Base-by-base conservation (phyloP, 345 rosid species). In the Euphorbia lathyris region DNA sequence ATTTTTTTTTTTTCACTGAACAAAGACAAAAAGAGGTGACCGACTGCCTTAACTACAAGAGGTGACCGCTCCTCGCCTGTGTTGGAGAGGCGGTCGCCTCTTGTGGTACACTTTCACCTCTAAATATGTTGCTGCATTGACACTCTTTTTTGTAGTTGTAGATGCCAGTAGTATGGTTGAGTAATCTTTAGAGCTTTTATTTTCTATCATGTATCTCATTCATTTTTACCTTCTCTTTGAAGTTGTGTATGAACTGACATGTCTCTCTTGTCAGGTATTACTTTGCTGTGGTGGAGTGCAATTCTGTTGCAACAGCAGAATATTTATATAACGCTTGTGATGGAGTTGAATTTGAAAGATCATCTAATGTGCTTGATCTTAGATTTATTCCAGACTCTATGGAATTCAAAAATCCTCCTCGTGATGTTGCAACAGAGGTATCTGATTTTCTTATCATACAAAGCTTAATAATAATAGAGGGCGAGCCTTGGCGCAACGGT, bases 341-440 rank as follows among this genome's bases (percentile, higher is more conserved):
- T 82, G 99, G 98, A 47, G 68, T 74, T 57, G 99, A 95, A 78
- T 86, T 95, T 77, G 99, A 87, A 81, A 85, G 92, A 74, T 90
- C 99, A 23, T 82, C 99, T 30, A 95, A 92, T 86, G 90, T 88
- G 76, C 90, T 95, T 30, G 99, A 95, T 74, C 78, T 95, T 66
- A 88, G 98, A 79, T 95, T 88, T 80, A 83, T 95, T 77, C 97
- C 99, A 6, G 98, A 95, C 68, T 80, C 93, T 29, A 85, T 88
- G 92, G 98, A 92, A 71, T 89, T 92, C 80, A 88, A 87, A 79
- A 86, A 90, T 80, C 83, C 87, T n/a, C 92, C 96, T 32, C 91
- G 91, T 58, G 99, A 95, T 78, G 82, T 82, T 80, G 90, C 96
- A 22, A 84, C 83, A 4, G 93, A 95, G 97, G 97, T 95, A 83